phyloP scores from a whole-genome alignment of 305 asterid species.

The Coffea humblotiana region DNA sequence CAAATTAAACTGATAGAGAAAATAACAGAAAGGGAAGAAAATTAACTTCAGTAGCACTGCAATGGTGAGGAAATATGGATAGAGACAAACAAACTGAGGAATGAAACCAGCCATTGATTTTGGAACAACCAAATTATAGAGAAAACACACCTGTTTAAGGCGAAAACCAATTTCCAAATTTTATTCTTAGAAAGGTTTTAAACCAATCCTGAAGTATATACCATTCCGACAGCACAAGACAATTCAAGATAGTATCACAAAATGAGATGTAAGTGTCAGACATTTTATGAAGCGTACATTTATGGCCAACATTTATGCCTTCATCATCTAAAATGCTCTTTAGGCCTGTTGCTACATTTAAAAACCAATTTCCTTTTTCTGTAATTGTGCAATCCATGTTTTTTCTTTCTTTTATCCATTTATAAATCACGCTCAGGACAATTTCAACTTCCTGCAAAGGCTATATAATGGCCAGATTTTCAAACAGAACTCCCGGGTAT shows the following conservation, averaged over 20 bases:
- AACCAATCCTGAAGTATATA: not conserved
- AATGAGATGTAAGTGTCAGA: not conserved
- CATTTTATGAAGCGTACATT: not conserved
- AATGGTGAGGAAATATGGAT: too few relatives aligned
- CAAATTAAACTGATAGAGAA: not conserved
- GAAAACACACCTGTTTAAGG: not conserved
- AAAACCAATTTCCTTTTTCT: not conserved
- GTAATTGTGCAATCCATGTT: not conserved
- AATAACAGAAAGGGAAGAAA: not conserved
- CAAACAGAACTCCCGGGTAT: not conserved
- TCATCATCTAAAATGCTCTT: not conserved
- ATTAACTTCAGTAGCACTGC: not conserved
- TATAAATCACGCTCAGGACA: not conserved
- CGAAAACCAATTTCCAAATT: not conserved
- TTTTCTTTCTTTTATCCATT: not conserved
- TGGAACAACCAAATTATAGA: too few relatives aligned
- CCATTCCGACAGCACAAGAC: not conserved
- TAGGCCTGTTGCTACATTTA: not conserved
- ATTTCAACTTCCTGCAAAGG: not conserved
- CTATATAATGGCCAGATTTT: not conserved
- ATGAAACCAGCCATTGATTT: not conserved
- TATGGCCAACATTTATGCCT: not conserved
- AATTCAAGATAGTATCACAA: not conserved
- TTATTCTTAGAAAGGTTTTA: not conserved
- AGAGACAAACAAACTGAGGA: not conserved